Evolutionary conservation across 1,284 basidiomycete genomes (phyloP).

Genomic region (Thelephora terrestris): DNA sequence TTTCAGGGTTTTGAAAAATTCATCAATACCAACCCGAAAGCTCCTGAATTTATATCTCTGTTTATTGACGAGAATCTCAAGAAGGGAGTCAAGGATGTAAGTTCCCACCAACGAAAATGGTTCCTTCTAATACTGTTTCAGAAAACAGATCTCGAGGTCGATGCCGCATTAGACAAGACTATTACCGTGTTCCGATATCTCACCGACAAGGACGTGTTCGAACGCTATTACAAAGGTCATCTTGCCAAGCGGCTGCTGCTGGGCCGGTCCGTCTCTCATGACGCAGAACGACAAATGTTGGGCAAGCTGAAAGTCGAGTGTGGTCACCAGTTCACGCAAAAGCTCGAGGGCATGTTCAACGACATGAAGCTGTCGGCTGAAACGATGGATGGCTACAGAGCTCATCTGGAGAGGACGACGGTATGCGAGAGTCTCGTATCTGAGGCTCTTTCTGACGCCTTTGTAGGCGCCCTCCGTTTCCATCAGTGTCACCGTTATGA

Average conservation of each 20-base stretch:
- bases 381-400: conserved; percentile 67
- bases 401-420: conserved; percentile 42
- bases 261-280: conserved; percentile 86
- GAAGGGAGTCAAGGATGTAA: conserved; percentile 89
- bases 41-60: conserved; percentile 92
- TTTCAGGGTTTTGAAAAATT: conserved; percentile 85
- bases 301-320: conserved; percentile 97
- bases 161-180: conserved; percentile 85
- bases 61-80: conserved; percentile 97
- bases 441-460: not conserved
- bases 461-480: conserved; percentile 59
- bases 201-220: conserved; percentile 95
- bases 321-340: conserved; percentile 96
- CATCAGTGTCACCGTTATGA: conserved; percentile 82
- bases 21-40: conserved; percentile 82
- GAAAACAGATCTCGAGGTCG: conserved; percentile 95
- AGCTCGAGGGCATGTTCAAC: conserved; percentile 98
- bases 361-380: conserved; percentile 92
- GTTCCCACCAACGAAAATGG: conserved; percentile 19
- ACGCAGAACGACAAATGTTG: conserved; percentile 97
- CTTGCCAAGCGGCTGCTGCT: conserved; percentile 87
- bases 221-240: conserved; percentile 96
- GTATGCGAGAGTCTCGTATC: conserved; percentile 27
- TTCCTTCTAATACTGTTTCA: conserved; percentile 21
- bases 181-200: conserved; percentile 94